Conservation (phyloP, 2,329 filamentous ascomycete genomes). For the Talaromyces pinophilus region DNA sequence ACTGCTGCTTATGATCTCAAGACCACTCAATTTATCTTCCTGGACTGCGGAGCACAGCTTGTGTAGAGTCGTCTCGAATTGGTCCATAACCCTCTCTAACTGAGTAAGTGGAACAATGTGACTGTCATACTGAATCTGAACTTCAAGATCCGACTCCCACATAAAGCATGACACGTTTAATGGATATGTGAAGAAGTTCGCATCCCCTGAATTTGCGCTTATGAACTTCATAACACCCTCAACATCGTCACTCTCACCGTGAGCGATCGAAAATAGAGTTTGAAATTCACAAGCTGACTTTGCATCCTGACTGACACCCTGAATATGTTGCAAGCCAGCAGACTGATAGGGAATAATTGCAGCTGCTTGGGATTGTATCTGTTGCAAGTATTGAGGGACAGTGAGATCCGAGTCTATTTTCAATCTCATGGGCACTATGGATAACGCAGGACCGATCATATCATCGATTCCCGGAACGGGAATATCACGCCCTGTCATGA, state of each 20-base stretch:
- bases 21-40: neutral
- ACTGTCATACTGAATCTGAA: slow-evolving; percentile 19
- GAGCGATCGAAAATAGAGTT: slow-evolving; percentile 21
- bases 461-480: slow-evolving; percentile 39
- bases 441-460: slow-evolving; percentile 45
- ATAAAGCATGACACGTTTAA: slow-evolving; percentile 22
- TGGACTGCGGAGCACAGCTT: slow-evolving; percentile 3
- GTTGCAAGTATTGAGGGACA: slow-evolving; percentile 52
- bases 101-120: slow-evolving; percentile 11
- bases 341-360: slow-evolving; percentile 60
- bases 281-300: slow-evolving; percentile 22
- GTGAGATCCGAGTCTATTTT: slow-evolving; percentile 35
- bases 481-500: slow-evolving; percentile 43
- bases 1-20: slow-evolving; percentile 9
- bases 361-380: slow-evolving; percentile 57
- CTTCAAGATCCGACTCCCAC: slow-evolving; percentile 16
- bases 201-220: slow-evolving; percentile 20
- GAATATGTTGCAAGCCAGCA: slow-evolving; percentile 44
- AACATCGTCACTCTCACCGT: slow-evolving; percentile 21
- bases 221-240: slow-evolving; percentile 38
- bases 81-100: slow-evolving; percentile 16
- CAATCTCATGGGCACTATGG: slow-evolving; percentile 45
- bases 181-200: slow-evolving; percentile 23
- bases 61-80: slow-evolving; percentile 21
- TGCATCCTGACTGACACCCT: slow-evolving; percentile 16